phyloP scores from a whole-genome alignment of 2,329 filamentous ascomycete genomes.

The Amesomyces nigricolor region DNA sequence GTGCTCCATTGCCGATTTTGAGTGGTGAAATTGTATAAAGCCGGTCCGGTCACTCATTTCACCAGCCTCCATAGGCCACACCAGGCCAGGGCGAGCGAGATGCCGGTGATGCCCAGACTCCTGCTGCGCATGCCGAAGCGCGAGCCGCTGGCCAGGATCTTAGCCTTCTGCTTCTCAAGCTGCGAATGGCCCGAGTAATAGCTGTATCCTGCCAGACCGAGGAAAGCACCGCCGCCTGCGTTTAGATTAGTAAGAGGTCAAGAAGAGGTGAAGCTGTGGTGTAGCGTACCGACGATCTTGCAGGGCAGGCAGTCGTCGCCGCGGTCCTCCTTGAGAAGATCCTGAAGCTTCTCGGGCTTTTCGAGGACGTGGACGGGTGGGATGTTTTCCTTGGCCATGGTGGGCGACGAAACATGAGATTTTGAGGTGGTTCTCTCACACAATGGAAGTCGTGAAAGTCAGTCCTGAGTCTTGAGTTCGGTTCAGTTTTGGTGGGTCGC shows the following conservation, averaged over 20 bases:
- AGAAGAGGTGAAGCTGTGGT: background rate
- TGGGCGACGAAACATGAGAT: conserved; percentile 8
- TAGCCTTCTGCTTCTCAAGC: conserved; percentile 58
- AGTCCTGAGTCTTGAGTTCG: no score
- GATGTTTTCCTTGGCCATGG: conserved; percentile 42
- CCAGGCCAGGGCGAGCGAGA: conserved; percentile 62
- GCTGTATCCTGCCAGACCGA: conserved; percentile 70
- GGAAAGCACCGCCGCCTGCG: conserved; percentile 66
- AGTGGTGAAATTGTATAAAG: no score
- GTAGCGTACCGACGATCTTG: conserved; percentile 59
- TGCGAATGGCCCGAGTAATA: conserved; percentile 70
- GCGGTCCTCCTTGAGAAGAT: conserved; percentile 50
- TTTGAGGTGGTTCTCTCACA: background rate
- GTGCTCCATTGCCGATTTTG: no score
- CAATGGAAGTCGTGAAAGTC: background rate
- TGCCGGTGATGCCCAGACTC: conserved; percentile 58
- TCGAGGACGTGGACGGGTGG: conserved; percentile 50
- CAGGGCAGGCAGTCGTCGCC: conserved; percentile 66
- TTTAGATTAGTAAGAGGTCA: background rate
- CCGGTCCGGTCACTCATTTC: conserved; percentile 45
- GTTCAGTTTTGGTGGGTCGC: background rate
- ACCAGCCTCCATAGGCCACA: conserved; percentile 66
- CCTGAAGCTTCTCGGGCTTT: conserved; percentile 57
- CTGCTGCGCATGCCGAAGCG: conserved; percentile 68
- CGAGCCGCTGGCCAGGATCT: conserved; percentile 63